Evolutionary conservation across 2,329 filamentous ascomycete species (phyloP).

Genomic region (Fusarium heterosporum): DNA sequence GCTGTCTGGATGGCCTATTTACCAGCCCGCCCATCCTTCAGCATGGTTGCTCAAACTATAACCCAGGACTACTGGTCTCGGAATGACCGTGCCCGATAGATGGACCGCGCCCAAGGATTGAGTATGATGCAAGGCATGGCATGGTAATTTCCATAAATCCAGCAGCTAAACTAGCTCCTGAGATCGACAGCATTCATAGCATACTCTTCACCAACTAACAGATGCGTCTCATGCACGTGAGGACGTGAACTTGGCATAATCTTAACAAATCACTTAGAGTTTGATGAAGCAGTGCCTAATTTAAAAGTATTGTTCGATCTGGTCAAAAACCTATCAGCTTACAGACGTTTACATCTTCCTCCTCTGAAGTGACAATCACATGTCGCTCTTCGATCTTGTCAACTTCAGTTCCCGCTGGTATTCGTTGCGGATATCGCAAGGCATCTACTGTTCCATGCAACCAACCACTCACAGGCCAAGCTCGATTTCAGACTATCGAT

Average conservation of each 20-base stretch:
- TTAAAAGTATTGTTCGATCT: slow-evolving; percentile 17
- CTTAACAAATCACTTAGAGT: slow-evolving; percentile 5
- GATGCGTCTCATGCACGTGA: neutral
- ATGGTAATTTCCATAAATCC: slow-evolving; percentile 12
- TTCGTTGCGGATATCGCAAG: slow-evolving; percentile 26
- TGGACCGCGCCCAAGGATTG: neutral
- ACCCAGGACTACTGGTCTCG: neutral
- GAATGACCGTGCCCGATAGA: neutral
- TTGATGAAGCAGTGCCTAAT: neutral
- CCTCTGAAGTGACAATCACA: slow-evolving; percentile 21
- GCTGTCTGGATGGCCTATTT: neutral
- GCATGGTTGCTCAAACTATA: neutral
- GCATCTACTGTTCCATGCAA: slow-evolving; percentile 40
- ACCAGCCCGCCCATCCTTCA: neutral
- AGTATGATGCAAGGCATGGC: neutral
- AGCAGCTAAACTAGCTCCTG: slow-evolving; percentile 31
- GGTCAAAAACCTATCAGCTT: slow-evolving; percentile 39
- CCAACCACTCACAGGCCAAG: slow-evolving; percentile 37
- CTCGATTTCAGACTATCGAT: slow-evolving; percentile 29
- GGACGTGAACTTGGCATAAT: neutral
- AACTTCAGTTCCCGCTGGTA: slow-evolving; percentile 15
- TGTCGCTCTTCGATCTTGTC: slow-evolving; percentile 12
- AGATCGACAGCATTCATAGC: slow-evolving; percentile 12
- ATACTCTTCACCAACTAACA: slow-evolving; percentile 5
- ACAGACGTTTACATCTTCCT: slow-evolving; percentile 37